Base-by-base conservation (phyloP, 2,329 filamentous ascomycete species). In the Cladosporium halotolerans region DNA sequence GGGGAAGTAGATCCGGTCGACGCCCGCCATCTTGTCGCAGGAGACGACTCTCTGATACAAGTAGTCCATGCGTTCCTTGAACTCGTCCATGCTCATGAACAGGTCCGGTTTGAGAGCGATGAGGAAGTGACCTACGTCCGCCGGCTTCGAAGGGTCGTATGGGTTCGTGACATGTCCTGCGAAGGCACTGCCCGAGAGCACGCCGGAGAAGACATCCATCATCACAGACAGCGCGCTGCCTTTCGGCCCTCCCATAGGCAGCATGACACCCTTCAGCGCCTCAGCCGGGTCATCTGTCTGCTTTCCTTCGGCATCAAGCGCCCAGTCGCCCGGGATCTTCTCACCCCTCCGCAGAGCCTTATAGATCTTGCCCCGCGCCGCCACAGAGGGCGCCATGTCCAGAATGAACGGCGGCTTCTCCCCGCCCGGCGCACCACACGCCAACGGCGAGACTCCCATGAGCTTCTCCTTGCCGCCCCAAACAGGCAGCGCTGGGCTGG, bases 191-290 rank as follows among this genome's bases (percentile, higher is more conserved):
- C 88, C 88, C 0, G 86, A 89, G 0, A 93, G 63, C 0, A 88
- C 84, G 0, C 88, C 88, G 0, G 86, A 90, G 65, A 93, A 92
- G 2, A 95, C 85, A 64, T 93, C 88, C 89, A 93, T 93, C 64
- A 64, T 92, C 52, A 93, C 81, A 0, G 86, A 75, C 39, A 93
- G 68, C 0, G 80, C 89, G 2, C 84, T 88, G 0, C 89, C 89
- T 68, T 93, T 93, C 0, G 88, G 87, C 0, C 89, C 88, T 2
- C 88, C 88, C 85, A 93, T 90, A 0, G 88, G 88, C 16, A 92
- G 71, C 88, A 93, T 92, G 3, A 91, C 86, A 1, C 88, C 88
- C 33, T 82, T 80, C 9, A 93, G 71, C 0, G 88, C 89, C 16
- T 76, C 77, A 1, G 76, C 79, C 0, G 89, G 87, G 60, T 93